Conservation (phyloP, 139 green algal species). For the Pseudopediastrum boryanum region DNA sequence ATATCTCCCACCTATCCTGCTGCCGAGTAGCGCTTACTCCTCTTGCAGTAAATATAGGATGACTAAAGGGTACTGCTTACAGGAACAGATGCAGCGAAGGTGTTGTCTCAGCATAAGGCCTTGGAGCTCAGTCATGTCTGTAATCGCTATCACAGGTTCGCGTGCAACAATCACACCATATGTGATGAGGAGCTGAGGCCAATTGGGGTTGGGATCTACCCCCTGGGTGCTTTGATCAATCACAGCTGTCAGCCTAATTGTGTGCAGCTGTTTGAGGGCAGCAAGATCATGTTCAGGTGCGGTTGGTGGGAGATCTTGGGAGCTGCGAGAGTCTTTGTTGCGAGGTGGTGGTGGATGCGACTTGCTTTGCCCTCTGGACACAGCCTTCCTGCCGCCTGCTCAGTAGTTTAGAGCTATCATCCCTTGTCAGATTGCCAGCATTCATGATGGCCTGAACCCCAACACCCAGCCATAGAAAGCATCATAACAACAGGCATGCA, state of each 20-base stretch:
- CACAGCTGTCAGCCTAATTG: conserved; percentile 72
- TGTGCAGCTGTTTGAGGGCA: conserved; percentile 66
- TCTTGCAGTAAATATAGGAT: too few relatives aligned
- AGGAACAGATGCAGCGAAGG: too few relatives aligned
- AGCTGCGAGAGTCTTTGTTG: background rate
- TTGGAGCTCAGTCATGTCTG: too few relatives aligned
- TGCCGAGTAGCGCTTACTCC: too few relatives aligned
- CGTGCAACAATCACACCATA: conserved; percentile 78
- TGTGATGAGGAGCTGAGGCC: conserved; percentile 74
- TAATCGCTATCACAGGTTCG: too few relatives aligned
- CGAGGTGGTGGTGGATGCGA: too few relatives aligned
- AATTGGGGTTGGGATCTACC: conserved; percentile 72
- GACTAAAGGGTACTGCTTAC: too few relatives aligned
- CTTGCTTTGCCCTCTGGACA: background rate
- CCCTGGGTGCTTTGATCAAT: conserved; percentile 72
- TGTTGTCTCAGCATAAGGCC: too few relatives aligned
- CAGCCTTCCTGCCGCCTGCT: background rate
- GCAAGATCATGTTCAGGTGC: conserved; percentile 67
- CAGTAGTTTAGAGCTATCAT: background rate
- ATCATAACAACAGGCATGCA: background rate
- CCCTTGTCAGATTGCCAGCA: background rate
- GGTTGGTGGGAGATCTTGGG: background rate
- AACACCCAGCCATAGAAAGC: too few relatives aligned
- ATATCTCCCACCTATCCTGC: too few relatives aligned
- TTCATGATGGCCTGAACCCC: background rate